Conservation (phyloP, 2,329 filamentous ascomycete genomes). For the Fusarium buharicum region DNA sequence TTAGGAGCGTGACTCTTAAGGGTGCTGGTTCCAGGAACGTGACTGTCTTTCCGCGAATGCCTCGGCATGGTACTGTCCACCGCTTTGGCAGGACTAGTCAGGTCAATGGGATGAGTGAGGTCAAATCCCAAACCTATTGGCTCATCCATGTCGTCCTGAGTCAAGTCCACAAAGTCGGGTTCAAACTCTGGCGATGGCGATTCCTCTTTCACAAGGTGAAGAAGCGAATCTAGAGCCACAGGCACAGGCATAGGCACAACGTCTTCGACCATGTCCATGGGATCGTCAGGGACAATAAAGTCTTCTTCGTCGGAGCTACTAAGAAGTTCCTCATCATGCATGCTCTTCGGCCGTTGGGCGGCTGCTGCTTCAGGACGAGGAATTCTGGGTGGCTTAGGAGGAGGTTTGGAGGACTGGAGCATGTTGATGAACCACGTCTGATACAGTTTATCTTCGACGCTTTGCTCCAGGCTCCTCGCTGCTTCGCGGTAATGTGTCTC, state of each 20-base stretch:
- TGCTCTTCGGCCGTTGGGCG: conserved; percentile 2
- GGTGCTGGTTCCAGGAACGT: background rate
- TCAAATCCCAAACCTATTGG: background rate
- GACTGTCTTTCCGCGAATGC: background rate
- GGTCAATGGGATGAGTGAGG: conserved; percentile 37
- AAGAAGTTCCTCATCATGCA: conserved; percentile 60
- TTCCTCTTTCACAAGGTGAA: conserved; percentile 36
- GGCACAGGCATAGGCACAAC: background rate
- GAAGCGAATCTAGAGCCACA: background rate
- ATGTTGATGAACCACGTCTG: conserved; percentile 61
- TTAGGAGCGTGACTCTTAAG: background rate
- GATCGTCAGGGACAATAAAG: conserved; percentile 59
- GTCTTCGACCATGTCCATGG: conserved; percentile 18
- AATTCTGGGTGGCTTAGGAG: conserved; percentile 49
- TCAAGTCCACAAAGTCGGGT: conserved; percentile 46
- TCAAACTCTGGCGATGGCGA: conserved; percentile 28
- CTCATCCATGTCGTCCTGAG: conserved; percentile 41
- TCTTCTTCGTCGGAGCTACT: conserved; percentile 61
- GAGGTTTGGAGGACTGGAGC: conserved; percentile 55
- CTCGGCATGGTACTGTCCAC: background rate
- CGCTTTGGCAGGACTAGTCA: conserved; percentile 41
- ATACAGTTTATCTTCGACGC: conserved; percentile 69
- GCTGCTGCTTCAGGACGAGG: conserved; percentile 31
- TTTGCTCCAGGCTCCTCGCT: conserved; percentile 70
- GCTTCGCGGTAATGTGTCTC: conserved; percentile 63